Conservation (phyloP, 768 basidiomycete species). For the Suillus lakei region DNA sequence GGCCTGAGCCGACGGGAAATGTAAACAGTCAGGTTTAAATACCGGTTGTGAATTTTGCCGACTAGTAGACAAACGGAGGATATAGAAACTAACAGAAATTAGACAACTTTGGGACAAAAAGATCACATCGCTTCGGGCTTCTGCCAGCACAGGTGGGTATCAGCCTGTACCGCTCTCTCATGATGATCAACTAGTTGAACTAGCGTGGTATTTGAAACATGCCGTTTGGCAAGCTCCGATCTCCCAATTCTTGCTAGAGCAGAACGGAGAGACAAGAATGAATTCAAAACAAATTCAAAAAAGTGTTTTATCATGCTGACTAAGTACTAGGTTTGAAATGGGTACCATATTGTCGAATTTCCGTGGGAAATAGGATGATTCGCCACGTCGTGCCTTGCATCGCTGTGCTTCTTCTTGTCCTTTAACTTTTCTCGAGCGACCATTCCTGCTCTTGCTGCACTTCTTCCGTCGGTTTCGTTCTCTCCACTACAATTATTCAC, state of each 20-base stretch:
- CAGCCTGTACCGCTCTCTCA: background rate
- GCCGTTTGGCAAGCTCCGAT: background rate
- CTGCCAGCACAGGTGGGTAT: background rate
- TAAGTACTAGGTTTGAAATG: too few relatives aligned
- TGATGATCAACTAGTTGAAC: background rate
- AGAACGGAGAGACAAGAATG: too few relatives aligned
- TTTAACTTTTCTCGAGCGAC: conserved; percentile 8
- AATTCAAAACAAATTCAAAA: background rate
- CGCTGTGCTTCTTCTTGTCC: conserved; percentile 7
- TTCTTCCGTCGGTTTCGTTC: conserved; percentile 11
- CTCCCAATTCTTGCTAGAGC: too few relatives aligned
- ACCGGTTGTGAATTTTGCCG: background rate
- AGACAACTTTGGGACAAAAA: background rate
- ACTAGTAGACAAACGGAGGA: background rate
- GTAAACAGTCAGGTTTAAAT: background rate
- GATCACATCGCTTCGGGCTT: too few relatives aligned
- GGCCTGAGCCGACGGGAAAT: too few relatives aligned
- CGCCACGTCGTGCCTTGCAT: background rate
- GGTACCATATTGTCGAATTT: too few relatives aligned
- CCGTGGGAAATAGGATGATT: background rate
- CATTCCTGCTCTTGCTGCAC: conserved; percentile 5
- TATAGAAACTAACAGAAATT: background rate
- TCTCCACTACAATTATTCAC: conserved; percentile 2
- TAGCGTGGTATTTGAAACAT: background rate
- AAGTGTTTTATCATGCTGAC: background rate